These are phyloP conservation scores for Tricholoma bakamatsutake DNA, from an alignment of 768 basidiomycete species.

Conservation along the genomic window DNA sequence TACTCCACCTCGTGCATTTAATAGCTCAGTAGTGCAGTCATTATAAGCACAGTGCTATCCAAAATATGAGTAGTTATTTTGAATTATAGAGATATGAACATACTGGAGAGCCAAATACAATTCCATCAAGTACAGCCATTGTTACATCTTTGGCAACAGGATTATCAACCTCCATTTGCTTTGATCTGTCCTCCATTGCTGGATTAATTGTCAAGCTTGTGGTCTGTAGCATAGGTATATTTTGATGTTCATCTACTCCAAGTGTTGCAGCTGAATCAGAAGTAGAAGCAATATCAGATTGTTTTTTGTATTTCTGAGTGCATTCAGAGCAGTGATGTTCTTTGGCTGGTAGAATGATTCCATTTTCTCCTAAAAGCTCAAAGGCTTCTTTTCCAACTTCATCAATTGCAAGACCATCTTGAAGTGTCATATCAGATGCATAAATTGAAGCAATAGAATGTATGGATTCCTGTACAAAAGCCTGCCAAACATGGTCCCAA, in stretches of 20 bases:
- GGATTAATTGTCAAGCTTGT: too few species aligned
- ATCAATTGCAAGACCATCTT: conserved; percentile 5
- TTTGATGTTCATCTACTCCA: neutral
- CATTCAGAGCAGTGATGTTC: conserved; percentile 1
- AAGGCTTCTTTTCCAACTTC: neutral
- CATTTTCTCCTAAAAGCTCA: neutral
- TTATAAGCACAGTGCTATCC: conserved; percentile 1
- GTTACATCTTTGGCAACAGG: neutral
- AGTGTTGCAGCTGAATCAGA: neutral
- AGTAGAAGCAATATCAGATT: neutral
- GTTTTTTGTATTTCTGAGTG: conserved; percentile 3
- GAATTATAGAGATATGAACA: neutral
- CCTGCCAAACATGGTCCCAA: conserved; percentile 8
- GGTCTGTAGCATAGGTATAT: neutral
- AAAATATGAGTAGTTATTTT: neutral
- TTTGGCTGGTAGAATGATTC: neutral
- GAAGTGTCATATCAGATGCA: neutral
- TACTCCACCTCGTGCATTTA: neutral
- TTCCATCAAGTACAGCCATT: conserved; percentile 4
- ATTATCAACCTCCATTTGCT: neutral
- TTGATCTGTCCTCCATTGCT: too few species aligned
- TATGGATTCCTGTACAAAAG: conserved; percentile 11
- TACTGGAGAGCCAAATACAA: neutral
- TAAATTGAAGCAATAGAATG: conserved; percentile 3
- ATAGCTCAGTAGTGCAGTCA: neutral